A percentile compares a stretch with the other conserved stretches of the same genome.
Evolutionary conservation across 2,329 filamentous ascomycete genomes (phyloP).

Genomic region (Simplicillium aogashimaense): DNA sequence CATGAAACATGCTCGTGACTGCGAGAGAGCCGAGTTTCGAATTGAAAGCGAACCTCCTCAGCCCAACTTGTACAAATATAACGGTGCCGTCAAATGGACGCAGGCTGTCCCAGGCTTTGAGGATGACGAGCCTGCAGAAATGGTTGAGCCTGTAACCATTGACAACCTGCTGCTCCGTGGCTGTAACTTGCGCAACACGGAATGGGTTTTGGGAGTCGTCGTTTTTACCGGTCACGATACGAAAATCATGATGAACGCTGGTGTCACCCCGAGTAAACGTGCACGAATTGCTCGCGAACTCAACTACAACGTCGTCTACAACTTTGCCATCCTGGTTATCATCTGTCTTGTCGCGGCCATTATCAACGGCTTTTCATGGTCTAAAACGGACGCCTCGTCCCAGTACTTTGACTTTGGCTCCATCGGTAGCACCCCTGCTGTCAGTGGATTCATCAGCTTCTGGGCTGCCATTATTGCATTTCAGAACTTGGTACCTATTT

Average conservation of each 20-base stretch:
- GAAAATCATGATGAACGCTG: slow-evolving; percentile 99
- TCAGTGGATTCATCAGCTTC: slow-evolving; percentile 93
- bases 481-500: slow-evolving; percentile 98
- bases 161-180: slow-evolving; percentile 93
- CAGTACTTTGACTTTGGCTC: slow-evolving; percentile 79
- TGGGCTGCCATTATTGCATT: slow-evolving; percentile 92
- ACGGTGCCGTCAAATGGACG: slow-evolving; percentile 77
- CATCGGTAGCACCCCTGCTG: slow-evolving; percentile 60
- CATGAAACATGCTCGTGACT: slow-evolving; percentile 83
- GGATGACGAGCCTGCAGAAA: slow-evolving; percentile 55
- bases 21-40: slow-evolving; percentile 76
- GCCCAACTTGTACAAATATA: slow-evolving; percentile 92
- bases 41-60: slow-evolving; percentile 89
- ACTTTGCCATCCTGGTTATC: slow-evolving; percentile 78
- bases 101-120: slow-evolving; percentile 59
- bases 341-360: slow-evolving; percentile 86
- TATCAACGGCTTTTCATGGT: slow-evolving; percentile 77
- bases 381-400: slow-evolving; percentile 61
- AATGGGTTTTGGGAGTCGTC: slow-evolving; percentile 89
- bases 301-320: slow-evolving; percentile 96
- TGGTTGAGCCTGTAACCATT: slow-evolving; percentile 88
- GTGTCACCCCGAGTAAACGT: slow-evolving; percentile 89
- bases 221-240: slow-evolving; percentile 93
- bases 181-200: slow-evolving; percentile 87
- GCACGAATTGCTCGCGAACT: slow-evolving; percentile 84